Percentiles rank a stretch among this genome's conserved stretches.
Conservation (phyloP, 2,329 filamentous ascomycete genomes). For the Aaosphaeria arxii region DNA sequence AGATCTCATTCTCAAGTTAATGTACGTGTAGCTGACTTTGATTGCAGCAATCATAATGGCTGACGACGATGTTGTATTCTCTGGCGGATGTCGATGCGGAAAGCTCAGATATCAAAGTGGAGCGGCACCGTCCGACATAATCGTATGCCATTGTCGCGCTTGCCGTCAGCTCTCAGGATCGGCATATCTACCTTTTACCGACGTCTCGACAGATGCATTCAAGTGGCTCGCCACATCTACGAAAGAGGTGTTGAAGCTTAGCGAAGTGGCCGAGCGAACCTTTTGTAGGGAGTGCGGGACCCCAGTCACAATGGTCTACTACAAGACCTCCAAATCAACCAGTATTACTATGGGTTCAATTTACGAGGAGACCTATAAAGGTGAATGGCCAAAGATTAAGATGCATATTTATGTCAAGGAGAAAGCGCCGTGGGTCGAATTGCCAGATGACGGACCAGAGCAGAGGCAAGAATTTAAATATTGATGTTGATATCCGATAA, state of each 20-base stretch:
- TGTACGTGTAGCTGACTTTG: not conserved
- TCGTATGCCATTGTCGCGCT: slow-evolving; percentile 48
- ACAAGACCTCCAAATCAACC: slow-evolving; percentile 27
- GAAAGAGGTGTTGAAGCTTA: slow-evolving; percentile 34
- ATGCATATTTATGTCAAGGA: slow-evolving; percentile 47
- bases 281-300: slow-evolving; percentile 48
- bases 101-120: slow-evolving; percentile 42
- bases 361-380: slow-evolving; percentile 38
- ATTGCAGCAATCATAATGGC: not conserved
- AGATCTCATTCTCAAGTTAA: not conserved
- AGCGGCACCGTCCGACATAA: slow-evolving; percentile 31
- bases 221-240: slow-evolving; percentile 29
- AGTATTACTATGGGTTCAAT: slow-evolving; percentile 42
- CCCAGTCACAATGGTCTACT: slow-evolving; percentile 45
- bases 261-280: slow-evolving; percentile 40
- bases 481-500: too few species aligned
- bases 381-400: slow-evolving; percentile 22
- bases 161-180: slow-evolving; percentile 50
- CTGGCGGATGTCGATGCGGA: slow-evolving; percentile 45
- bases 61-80: slow-evolving; percentile 19
- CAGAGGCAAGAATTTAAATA: not conserved
- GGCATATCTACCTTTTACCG: slow-evolving; percentile 44
- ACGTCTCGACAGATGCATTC: slow-evolving; percentile 34
- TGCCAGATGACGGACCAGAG: slow-evolving; percentile 23
- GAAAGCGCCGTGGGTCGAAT: slow-evolving; percentile 28